Evolutionary conservation across 164 flowering plant genomes (phyloP).

Genomic region (Cinnamomum chago): DNA sequence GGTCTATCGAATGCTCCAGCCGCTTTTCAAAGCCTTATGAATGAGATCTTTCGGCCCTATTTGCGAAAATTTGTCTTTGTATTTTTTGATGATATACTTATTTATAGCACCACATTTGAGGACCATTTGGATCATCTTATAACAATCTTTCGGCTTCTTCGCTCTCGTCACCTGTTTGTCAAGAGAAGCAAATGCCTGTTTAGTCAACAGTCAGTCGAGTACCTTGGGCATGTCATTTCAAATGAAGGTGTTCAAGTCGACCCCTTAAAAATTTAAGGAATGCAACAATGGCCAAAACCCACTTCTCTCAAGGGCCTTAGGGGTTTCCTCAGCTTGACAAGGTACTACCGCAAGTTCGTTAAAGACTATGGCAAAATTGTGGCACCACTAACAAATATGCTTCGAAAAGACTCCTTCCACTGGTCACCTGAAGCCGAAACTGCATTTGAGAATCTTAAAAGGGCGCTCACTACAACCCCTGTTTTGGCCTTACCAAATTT

Average conservation of each 20-base stretch:
- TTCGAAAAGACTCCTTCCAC: not conserved
- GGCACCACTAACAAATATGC: not conserved
- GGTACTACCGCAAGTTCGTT: not conserved
- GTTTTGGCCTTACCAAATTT: not conserved
- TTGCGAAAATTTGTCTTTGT: not conserved
- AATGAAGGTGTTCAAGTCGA: not conserved
- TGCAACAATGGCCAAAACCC: not conserved
- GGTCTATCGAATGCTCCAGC: not conserved
- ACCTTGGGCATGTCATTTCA: slow-evolving; percentile 3
- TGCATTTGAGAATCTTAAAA: not conserved
- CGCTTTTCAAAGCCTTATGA: not conserved
- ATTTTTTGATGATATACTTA: not conserved
- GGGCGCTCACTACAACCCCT: not conserved
- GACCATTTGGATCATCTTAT: not conserved
- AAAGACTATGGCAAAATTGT: not conserved
- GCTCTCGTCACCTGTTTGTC: not conserved
- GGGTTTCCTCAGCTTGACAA: slow-evolving; percentile 1
- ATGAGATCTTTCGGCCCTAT: not conserved
- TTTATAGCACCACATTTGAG: not conserved
- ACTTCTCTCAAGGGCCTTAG: not conserved
- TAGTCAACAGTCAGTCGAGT: not conserved
- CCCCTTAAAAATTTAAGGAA: not conserved
- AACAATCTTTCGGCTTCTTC: not conserved
- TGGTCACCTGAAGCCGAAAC: not conserved
- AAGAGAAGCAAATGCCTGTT: not conserved